phyloP scores from a whole-genome alignment of 768 basidiomycete species.

The Nidularia pulvinata region DNA sequence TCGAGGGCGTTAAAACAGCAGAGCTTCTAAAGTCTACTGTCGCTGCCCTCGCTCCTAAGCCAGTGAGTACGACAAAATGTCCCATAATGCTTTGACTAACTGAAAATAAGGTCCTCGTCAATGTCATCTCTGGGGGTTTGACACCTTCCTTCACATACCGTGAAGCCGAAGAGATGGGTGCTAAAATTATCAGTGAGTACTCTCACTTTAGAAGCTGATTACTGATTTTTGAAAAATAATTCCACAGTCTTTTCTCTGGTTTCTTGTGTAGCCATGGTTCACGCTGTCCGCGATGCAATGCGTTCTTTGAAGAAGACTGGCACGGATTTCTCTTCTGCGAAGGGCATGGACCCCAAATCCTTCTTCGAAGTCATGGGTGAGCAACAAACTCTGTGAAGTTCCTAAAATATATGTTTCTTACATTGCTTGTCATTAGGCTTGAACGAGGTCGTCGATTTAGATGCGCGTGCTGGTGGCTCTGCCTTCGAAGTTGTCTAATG shows the following conservation, averaged over 20 bases:
- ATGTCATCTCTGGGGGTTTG: slow-evolving; percentile 80
- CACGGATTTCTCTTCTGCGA: slow-evolving; percentile 59
- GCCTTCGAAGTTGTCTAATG: slow-evolving; percentile 55
- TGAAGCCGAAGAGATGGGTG: slow-evolving; percentile 70
- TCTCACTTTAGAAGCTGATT: no score
- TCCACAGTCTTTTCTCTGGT: slow-evolving; percentile 70
- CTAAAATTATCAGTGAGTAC: slow-evolving; percentile 74
- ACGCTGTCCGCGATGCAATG: slow-evolving; percentile 76
- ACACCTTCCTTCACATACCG: slow-evolving; percentile 73
- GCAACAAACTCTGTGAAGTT: background rate
- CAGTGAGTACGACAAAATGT: slow-evolving; percentile 29
- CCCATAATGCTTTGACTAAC: no score
- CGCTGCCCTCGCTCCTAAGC: slow-evolving; percentile 68
- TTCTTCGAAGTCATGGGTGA: slow-evolving; percentile 81
- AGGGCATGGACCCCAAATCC: slow-evolving; percentile 75
- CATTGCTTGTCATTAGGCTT: slow-evolving; percentile 33
- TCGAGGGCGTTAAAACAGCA: slow-evolving; percentile 73
- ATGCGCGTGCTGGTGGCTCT: slow-evolving; percentile 56
- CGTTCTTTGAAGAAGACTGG: slow-evolving; percentile 75
- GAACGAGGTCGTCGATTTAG: slow-evolving; percentile 51
- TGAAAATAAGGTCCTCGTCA: slow-evolving; percentile 75
- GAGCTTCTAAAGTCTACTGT: slow-evolving; percentile 67
- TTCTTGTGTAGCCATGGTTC: slow-evolving; percentile 76
- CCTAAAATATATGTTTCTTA: background rate
- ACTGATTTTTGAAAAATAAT: no score